Percentiles rank a stretch among this genome's conserved stretches.
phyloP scores from a whole-genome alignment of 2,329 filamentous ascomycete genomes.

The Podosphaera leucotricha region DNA sequence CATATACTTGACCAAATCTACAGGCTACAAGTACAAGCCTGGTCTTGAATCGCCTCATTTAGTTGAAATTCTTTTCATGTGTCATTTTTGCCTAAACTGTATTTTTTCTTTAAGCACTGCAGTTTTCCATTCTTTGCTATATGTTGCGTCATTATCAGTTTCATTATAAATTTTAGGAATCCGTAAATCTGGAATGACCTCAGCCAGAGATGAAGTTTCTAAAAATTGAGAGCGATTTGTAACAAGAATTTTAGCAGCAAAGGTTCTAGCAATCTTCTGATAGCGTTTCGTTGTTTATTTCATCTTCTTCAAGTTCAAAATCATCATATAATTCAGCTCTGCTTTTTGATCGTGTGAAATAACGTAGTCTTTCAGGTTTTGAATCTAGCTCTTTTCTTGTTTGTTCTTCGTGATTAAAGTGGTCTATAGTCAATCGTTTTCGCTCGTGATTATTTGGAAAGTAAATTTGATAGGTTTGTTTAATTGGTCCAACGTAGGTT shows the following conservation, averaged over 20 bases:
- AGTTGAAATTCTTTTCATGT: not conserved
- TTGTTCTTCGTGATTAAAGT: too few relatives aligned
- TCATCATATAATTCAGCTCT: not conserved
- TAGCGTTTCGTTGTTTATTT: too few relatives aligned
- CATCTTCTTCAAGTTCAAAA: not conserved
- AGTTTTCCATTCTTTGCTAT: not conserved
- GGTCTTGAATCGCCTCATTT: not conserved
- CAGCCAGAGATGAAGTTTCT: not conserved
- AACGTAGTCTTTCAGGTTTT: not conserved
- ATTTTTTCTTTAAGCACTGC: not conserved
- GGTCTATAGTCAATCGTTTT: too few relatives aligned
- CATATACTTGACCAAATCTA: not conserved
- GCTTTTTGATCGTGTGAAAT: not conserved
- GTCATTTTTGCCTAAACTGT: not conserved
- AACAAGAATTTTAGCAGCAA: not conserved
- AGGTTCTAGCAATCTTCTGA: not conserved
- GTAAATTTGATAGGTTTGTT: too few relatives aligned
- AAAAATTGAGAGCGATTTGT: too few relatives aligned
- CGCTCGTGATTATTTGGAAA: too few relatives aligned
- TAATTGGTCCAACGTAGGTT: too few relatives aligned
- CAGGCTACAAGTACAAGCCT: not conserved
- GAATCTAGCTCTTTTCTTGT: too few relatives aligned
- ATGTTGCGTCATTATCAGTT: not conserved
- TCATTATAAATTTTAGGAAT: not conserved
- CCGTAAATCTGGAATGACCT: not conserved